phyloP scores from a whole-genome alignment of 2,329 filamentous ascomycete genomes.

The Hirsutella minnesotensis region DNA sequence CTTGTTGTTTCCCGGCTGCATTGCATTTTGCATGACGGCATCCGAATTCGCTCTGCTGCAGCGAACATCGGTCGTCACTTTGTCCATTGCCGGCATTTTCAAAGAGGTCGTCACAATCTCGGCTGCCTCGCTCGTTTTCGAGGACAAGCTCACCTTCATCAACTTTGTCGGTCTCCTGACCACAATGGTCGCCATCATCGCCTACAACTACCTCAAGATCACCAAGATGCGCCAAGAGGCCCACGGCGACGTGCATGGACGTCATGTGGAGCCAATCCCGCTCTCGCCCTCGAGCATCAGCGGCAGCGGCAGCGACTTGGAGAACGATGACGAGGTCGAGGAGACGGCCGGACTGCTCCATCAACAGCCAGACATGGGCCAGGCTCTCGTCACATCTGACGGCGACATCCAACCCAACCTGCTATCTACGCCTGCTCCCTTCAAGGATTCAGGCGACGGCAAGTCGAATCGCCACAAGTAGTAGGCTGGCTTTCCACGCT shows the following conservation, averaged over 20 bases:
- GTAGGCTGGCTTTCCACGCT: not conserved
- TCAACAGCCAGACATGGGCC: constrained; percentile 22
- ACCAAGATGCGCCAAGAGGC: constrained; percentile 76
- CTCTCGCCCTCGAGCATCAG: constrained; percentile 23
- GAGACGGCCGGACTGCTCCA: constrained; percentile 34
- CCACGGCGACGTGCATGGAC: constrained; percentile 34
- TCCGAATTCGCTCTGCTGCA: constrained; percentile 92
- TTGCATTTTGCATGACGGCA: constrained; percentile 94
- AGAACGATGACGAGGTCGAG: constrained; percentile 29
- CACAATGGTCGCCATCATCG: constrained; percentile 74
- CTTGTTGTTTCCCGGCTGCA: constrained; percentile 75
- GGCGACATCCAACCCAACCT: constrained; percentile 27
- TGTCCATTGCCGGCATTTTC: constrained; percentile 96
- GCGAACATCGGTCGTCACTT: constrained; percentile 87
- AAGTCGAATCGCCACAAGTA: not conserved
- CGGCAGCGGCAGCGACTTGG: constrained; percentile 27
- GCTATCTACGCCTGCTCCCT: constrained; percentile 9
- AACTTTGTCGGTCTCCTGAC: constrained; percentile 82
- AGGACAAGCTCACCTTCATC: constrained; percentile 75
- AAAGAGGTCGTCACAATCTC: constrained; percentile 96
- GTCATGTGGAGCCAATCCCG: constrained; percentile 21
- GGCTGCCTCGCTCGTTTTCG: constrained; percentile 76
- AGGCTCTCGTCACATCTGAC: constrained; percentile 26
- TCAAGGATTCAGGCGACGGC: not conserved
- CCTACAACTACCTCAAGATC: constrained; percentile 94